Evolutionary conservation across 169 alveolate genomes (phyloP), one percentile per base, ranked within the genome.

Genomic region (Babesia ovata): DNA sequence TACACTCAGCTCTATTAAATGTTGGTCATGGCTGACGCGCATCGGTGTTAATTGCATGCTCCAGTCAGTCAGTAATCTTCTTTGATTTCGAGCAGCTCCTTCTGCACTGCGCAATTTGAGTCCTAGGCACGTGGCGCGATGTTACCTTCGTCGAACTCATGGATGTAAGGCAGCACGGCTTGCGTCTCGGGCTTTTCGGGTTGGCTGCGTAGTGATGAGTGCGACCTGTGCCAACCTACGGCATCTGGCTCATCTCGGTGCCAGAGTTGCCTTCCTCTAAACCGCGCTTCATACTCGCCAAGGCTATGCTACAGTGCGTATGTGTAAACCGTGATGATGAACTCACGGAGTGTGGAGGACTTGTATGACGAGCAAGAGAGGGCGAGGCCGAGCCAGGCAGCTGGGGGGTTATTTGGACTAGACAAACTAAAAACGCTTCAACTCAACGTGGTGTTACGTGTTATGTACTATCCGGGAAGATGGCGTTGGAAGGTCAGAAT

Each of bases 41-140:
- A 26, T 33, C 2, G 10, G 39, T 33, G 39, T 33, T 33, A 33
- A 13, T n/a, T 42, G 17, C 19, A 16, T 14, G 0, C 8, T 0
- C 36, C 0, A 22, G 6, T 58, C 33, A 56, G 33, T 56, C 70
- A 3, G 57, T 97, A 94, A 52, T 93, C 94, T 70, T 89, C 95
- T 28, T 94, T 97, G 29, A 94, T 74, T 39, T 90, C 79, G 46
- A 84, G 88, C 52, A 92, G 81, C 52, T 72, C 88, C 79, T 86
- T 84, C 82, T 92, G 96, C 57, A 92, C 94, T 90, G 65, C 69
- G 16, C 4, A 65, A 28, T 52, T 9, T 57, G 46, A 7, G 21
- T 12, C 10, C 11, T 12, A 12, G 39, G 21, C 14, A 11, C 3
- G 56, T 26, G 8, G 8, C 13, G 12, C 7, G 45, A 48, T 24